Base-by-base conservation (phyloP, 257 asterid genomes). In the Petrea volubilis region DNA sequence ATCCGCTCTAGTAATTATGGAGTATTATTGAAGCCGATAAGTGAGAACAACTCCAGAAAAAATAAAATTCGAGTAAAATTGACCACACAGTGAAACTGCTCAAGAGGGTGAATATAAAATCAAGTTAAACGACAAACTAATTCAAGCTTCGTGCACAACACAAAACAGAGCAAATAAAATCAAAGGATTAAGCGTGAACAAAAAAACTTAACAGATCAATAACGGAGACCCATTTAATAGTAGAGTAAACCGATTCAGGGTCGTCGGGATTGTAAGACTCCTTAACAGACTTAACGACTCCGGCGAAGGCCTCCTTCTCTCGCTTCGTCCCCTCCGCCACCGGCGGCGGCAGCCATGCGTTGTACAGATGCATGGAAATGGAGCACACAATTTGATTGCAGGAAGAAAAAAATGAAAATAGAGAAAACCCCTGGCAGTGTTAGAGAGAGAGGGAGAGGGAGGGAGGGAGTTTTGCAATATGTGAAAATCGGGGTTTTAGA, bases 331-430 rank as follows among this genome's bases (percentile, higher is more conserved):
- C 87, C 95, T 92, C 98, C 75, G 96, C 97, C 85, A 95, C 95
- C 43, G 98, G 97, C 70, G 99, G 97, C 63, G 99, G 99, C 76
- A 95, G 65, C 97, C 97, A 95, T 17, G 96, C 95, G 87, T 95
- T 95, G 47, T 95, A 87, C 86, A 95, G 80, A 82, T 95, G 99
- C 99, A 95, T 95, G 59, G 10, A 2, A 33, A 3, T 33, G 9
- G 60, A 18, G 31, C 20, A 40, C 69, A 38, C 67, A 65, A 13
- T 51, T 62, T 8, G 70, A 72, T 64, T 49, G 73, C 69, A 23
- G 67, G n/a, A 25, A 46, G 15, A 56, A 34, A 17, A 43, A 63
- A 50, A 18, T 23, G 9, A 55, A 64, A 64, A 38, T 13, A 50
- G 49, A 46, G 47, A 18, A 11, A 64, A 31, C 52, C 43, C 61